Evolutionary conservation across 257 asterid species (phyloP).

Genomic region (Thymus quinquecostatus): DNA sequence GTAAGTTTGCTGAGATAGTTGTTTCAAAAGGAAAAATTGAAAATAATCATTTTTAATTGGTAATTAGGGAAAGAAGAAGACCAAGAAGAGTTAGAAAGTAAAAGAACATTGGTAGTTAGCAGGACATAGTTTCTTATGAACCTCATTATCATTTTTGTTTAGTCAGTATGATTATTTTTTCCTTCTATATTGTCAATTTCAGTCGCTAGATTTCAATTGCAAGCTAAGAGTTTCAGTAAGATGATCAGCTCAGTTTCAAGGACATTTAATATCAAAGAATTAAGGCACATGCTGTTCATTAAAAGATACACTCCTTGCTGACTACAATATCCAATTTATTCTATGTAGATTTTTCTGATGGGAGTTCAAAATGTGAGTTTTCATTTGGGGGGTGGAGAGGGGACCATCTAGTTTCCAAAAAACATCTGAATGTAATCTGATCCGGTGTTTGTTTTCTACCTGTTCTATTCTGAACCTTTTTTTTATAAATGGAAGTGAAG

Average conservation of each 20-base stretch:
- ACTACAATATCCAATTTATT: neutral
- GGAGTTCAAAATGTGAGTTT: slow-evolving; percentile 16
- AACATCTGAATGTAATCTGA: slow-evolving; percentile 1
- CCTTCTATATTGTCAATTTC: slow-evolving; percentile 11
- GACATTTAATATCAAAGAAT: neutral
- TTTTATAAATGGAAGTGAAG: neutral
- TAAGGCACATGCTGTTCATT: slow-evolving; percentile 1
- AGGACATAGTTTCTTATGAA: neutral
- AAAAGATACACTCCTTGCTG: neutral
- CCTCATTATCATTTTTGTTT: neutral
- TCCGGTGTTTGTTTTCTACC: neutral
- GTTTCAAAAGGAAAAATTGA: no score
- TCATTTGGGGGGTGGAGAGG: neutral
- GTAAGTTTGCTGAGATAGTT: no score
- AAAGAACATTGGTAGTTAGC: neutral
- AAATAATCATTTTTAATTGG: no score
- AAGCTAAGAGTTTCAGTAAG: neutral
- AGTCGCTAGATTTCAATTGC: slow-evolving; percentile 1
- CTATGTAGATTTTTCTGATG: neutral
- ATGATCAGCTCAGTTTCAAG: neutral
- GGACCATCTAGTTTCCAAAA: neutral
- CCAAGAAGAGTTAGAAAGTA: neutral
- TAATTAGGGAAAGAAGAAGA: neutral
- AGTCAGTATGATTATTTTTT: slow-evolving; percentile 1
- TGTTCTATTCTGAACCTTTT: neutral